These are phyloP conservation scores for Taphrina communis DNA, from an alignment of 1,139 yeast genomes.

Conservation along the genomic window DNA sequence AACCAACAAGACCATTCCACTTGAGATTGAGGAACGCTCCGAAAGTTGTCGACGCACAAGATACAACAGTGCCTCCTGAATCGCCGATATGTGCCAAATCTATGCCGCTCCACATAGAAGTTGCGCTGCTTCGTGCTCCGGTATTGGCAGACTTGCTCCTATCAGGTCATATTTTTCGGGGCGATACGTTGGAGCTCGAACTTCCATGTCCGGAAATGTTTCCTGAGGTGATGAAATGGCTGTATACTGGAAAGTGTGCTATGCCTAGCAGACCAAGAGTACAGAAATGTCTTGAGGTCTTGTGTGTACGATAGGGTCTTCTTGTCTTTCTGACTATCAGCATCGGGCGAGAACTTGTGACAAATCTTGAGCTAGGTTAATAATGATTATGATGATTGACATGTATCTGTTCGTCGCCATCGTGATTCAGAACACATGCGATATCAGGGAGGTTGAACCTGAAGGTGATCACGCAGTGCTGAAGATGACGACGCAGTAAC, in stretches of 20 bases:
- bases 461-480: too few relatives aligned
- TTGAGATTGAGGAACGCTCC: background rate
- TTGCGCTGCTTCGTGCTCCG: constrained; percentile 33
- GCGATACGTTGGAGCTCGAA: constrained; percentile 33
- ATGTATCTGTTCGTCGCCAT: background rate
- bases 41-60: background rate
- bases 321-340: too few relatives aligned
- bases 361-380: too few relatives aligned
- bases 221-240: constrained; percentile 28
- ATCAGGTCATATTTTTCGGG: constrained; percentile 21
- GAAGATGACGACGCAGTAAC: too few relatives aligned
- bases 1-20: background rate
- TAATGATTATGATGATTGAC: background rate
- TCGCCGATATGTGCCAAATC: background rate
- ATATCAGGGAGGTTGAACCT: background rate
- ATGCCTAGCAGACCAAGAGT: constrained; percentile 1
- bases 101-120: constrained; percentile 34
- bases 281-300: constrained; percentile 16
- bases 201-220: constrained; percentile 28
- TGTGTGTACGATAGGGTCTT: constrained; percentile 14
- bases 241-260: constrained; percentile 28
- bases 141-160: constrained; percentile 25
- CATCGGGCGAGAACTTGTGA: too few relatives aligned
- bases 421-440: background rate
- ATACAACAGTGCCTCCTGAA: background rate